A percentile compares a stretch with the other conserved stretches of the same genome.
phyloP scores from a whole-genome alignment of 176 grass and related monocot genomes.

The Luzula sylvatica region DNA sequence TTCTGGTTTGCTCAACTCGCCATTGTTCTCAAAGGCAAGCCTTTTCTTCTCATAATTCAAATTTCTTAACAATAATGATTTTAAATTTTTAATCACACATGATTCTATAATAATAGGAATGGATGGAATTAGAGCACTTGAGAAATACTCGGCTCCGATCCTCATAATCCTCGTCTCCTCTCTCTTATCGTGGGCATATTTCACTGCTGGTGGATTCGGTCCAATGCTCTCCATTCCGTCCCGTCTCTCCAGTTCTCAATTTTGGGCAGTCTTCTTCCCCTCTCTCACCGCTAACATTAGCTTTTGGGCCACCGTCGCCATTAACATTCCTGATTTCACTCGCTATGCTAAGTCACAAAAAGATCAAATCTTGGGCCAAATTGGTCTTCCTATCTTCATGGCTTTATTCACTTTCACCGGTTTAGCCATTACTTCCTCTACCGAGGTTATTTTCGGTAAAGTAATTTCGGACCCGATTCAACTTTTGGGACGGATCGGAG shows the following conservation, averaged over 20 bases:
- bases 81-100: background rate
- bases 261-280: conserved; percentile 86
- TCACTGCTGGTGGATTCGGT: conserved; percentile 64
- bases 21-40: conserved; percentile 42
- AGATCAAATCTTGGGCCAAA: conserved; percentile 79
- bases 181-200: conserved; percentile 73
- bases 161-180: conserved; percentile 58
- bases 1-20: conserved; percentile 74
- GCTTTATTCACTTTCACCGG: conserved; percentile 81
- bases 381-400: conserved; percentile 85
- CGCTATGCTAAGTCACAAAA: conserved; percentile 69
- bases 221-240: conserved; percentile 55
- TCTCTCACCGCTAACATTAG: conserved; percentile 88
- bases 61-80: no score
- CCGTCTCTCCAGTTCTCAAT: conserved; percentile 38
- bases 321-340: conserved; percentile 92
- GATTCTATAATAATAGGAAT: conserved; percentile 21
- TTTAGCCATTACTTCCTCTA: conserved; percentile 69
- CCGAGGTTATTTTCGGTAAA: conserved; percentile 75
- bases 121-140: conserved; percentile 77
- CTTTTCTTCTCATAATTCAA: background rate
- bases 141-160: conserved; percentile 69
- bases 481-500: conserved; percentile 63
- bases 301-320: conserved; percentile 89
- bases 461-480: conserved; percentile 84